A percentile compares a stretch with the other conserved stretches of the same genome.
Conservation (phyloP, 2,329 filamentous ascomycete species). For the Phyllosticta citrichinensis region DNA sequence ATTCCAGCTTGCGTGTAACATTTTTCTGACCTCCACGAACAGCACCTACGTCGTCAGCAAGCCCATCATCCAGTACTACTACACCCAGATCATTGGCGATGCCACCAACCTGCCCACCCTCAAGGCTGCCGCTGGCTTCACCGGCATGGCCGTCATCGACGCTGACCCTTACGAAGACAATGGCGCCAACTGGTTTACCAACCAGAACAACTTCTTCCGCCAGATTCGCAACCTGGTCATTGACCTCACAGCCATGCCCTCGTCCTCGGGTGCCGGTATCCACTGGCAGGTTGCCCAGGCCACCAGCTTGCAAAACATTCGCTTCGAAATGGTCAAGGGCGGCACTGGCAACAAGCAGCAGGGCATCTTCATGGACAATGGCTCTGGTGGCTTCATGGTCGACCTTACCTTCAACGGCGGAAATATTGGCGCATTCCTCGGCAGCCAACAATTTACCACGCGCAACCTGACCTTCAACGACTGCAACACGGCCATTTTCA, state of each 20-base stretch:
- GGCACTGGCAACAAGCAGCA: conserved; percentile 39
- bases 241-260: conserved; percentile 32
- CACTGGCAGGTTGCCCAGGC: conserved; percentile 62
- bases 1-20: not conserved
- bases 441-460: conserved; percentile 53
- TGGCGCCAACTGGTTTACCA: conserved; percentile 41
- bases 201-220: conserved; percentile 47
- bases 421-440: conserved; percentile 47
- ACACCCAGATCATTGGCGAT: conserved; percentile 87
- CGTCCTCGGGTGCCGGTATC: conserved; percentile 36
- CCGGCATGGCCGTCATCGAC: conserved; percentile 83
- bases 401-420: conserved; percentile 54
- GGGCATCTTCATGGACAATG: conserved; percentile 52
- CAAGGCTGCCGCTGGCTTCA: conserved; percentile 53
- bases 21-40: not conserved
- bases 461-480: conserved; percentile 42
- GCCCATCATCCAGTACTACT: conserved; percentile 79
- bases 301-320: conserved; percentile 52
- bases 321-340: conserved; percentile 46
- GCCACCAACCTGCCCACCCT: conserved; percentile 60
- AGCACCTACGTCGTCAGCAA: conserved; percentile 66
- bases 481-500: conserved; percentile 40
- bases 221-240: conserved; percentile 46
- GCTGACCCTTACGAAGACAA: conserved; percentile 70
- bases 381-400: conserved; percentile 50